Conservation (phyloP, 768 basidiomycete genomes). For the Pleurotus pulmonarius region DNA sequence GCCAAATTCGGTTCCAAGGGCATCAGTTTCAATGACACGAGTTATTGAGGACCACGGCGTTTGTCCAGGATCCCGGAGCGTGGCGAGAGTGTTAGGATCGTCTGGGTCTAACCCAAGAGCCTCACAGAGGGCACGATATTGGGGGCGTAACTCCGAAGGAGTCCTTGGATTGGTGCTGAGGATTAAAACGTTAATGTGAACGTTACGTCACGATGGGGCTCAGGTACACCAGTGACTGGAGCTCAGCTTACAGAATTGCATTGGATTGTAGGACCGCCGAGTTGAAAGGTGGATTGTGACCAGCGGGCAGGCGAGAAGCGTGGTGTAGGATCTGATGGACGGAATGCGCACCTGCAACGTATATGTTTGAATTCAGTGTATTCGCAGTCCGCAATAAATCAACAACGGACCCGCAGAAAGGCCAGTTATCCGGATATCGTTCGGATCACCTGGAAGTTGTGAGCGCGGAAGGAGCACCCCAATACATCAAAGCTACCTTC, state of each 20-base stretch:
- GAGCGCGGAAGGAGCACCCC: not conserved
- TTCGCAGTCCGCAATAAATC: not conserved
- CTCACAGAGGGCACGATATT: conserved; percentile 61
- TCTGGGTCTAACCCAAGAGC: conserved; percentile 53
- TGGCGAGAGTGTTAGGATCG: conserved; percentile 42
- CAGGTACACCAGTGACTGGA: not conserved
- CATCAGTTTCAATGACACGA: conserved; percentile 54
- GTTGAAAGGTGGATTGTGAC: conserved; percentile 56
- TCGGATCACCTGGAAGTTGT: conserved; percentile 46
- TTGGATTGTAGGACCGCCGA: conserved; percentile 73
- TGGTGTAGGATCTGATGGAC: conserved; percentile 73
- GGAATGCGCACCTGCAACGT: conserved; percentile 59
- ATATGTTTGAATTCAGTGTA: not conserved
- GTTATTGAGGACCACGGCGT: conserved; percentile 50
- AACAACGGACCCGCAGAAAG: conserved; percentile 59
- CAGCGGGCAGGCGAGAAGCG: conserved; percentile 57
- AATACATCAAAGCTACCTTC: conserved; percentile 45
- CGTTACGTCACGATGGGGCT: not conserved
- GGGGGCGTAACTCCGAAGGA: conserved; percentile 49
- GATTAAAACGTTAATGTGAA: not conserved
- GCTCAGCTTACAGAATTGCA: conserved; percentile 55
- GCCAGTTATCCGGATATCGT: conserved; percentile 59
- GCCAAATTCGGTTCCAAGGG: conserved; percentile 46
- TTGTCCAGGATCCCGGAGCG: conserved; percentile 44
- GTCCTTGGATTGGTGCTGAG: conserved; percentile 56